Base-by-base conservation (phyloP, 257 asterid species). In the Solanum clarkiae region DNA sequence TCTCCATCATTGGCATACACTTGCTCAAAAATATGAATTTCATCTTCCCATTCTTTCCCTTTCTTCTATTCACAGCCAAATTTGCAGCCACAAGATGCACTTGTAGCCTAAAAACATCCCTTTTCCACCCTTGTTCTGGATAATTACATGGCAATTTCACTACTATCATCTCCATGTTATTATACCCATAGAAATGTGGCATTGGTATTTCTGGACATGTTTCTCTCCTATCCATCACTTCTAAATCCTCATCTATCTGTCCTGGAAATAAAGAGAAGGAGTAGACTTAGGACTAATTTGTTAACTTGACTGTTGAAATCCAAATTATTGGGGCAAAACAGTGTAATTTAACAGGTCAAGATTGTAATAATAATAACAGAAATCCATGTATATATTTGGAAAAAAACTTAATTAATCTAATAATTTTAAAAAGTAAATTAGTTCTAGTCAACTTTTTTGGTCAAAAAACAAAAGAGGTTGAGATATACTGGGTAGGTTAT, bases 171-270 rank as follows among this genome's bases (percentile, higher is more conserved):
- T 94, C 98, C 92, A 93, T 51, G 24, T 84, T 32, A 2, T 77
- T 88, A 16, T 91, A 90, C 20, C 59, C 51, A 11, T 88, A 87
- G 74, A 85, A 86, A 20, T 88, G 85, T 13, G 98, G 99, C 97
- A 93, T 91, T 14, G 98, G 98, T n/a, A 96, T 91, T 32, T 94
- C 98, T 1, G 99, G 98, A 84, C 99, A 94, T 1, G 88, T 80
- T 8, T 97, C 86, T 4, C 98, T n/a, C 4, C 3, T 96, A 10
- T 93, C 94, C 45, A 62, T 89, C 84, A 93, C 98, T 65, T 94
- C 97, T 63, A 75, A 49, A 8, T 96, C 99, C 83, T 96, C 99
- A 56, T 96, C 95, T 80, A 96, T 90, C 98, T 98, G 95, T 65
- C 93, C 99, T 12, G 97, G 10, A 53, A 79, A 29, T 51, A 26